Evolutionary conservation across 495 filamentous ascomycete genomes (phyloP).

Genomic region (Hamigera avellanea): DNA sequence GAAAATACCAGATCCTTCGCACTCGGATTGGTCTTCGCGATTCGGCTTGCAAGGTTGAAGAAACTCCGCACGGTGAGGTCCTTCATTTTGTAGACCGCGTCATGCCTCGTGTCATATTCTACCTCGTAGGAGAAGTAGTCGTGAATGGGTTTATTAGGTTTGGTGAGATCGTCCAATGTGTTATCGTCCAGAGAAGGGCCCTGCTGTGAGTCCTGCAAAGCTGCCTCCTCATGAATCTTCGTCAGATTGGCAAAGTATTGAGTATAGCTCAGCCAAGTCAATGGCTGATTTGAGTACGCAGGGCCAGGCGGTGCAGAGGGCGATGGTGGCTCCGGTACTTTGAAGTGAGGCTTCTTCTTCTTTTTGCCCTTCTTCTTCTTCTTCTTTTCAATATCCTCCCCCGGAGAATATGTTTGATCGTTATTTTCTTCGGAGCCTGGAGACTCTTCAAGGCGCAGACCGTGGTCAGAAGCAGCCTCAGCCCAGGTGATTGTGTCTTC

Average conservation of each 20-base stretch:
- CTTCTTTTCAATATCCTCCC: constrained; percentile 31
- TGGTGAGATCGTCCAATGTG: background rate
- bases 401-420: background rate
- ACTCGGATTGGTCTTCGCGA: constrained; percentile 44
- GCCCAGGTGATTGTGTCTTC: constrained; percentile 40
- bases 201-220: background rate
- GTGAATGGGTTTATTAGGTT: constrained; percentile 18
- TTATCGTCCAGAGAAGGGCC: no score
- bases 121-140: constrained; percentile 62
- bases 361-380: constrained; percentile 41
- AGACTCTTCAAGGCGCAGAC: background rate
- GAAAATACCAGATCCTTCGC: constrained; percentile 6
- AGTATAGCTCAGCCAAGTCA: constrained; percentile 64
- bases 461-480: constrained; percentile 8
- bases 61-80: constrained; percentile 82
- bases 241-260: constrained; percentile 95
- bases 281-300: constrained; percentile 77
- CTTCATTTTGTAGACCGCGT: constrained; percentile 59
- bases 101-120: constrained; percentile 74
- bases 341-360: constrained; percentile 48
- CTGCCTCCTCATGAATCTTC: constrained; percentile 59
- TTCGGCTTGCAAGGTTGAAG: constrained; percentile 64
- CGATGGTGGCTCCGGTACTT: constrained; percentile 60
- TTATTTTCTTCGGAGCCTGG: constrained; percentile 1
- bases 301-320: constrained; percentile 69